Conservation (phyloP, 306 rosid genomes). For the Hippophae tibetana region DNA sequence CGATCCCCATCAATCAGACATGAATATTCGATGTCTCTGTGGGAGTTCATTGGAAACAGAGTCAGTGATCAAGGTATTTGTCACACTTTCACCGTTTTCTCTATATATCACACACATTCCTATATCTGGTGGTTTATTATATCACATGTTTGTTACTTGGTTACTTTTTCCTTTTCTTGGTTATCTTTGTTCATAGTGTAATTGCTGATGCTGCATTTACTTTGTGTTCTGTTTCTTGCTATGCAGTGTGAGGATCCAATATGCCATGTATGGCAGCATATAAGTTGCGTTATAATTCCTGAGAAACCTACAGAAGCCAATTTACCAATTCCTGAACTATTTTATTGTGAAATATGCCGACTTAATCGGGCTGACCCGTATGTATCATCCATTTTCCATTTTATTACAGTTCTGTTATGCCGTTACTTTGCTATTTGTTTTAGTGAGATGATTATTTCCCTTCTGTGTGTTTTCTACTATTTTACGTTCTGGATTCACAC, state of each 20-base stretch:
- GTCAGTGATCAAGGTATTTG: conserved; percentile 68
- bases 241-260: conserved; percentile 83
- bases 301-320: conserved; percentile 78
- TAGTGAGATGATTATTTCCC: neutral
- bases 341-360: conserved; percentile 87
- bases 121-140: too few relatives aligned
- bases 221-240: neutral
- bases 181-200: too few relatives aligned
- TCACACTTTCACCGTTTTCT: neutral
- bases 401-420: neutral
- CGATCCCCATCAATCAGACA: conserved; percentile 54
- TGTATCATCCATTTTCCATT: conserved; percentile 19
- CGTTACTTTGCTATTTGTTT: neutral
- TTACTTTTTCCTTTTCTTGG: too few relatives aligned
- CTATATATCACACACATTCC: too few relatives aligned
- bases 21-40: conserved; percentile 83
- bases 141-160: too few relatives aligned
- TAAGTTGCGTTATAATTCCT: conserved; percentile 73
- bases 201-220: too few relatives aligned
- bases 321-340: conserved; percentile 58
- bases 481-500: neutral
- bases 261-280: conserved; percentile 95
- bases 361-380: conserved; percentile 98
- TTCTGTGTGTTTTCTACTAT: neutral
- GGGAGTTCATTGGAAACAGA: conserved; percentile 75